These are phyloP conservation scores for Rachicladosporium sp. DNA, from an alignment of 2,329 filamentous ascomycete species.

Conservation along the genomic window DNA sequence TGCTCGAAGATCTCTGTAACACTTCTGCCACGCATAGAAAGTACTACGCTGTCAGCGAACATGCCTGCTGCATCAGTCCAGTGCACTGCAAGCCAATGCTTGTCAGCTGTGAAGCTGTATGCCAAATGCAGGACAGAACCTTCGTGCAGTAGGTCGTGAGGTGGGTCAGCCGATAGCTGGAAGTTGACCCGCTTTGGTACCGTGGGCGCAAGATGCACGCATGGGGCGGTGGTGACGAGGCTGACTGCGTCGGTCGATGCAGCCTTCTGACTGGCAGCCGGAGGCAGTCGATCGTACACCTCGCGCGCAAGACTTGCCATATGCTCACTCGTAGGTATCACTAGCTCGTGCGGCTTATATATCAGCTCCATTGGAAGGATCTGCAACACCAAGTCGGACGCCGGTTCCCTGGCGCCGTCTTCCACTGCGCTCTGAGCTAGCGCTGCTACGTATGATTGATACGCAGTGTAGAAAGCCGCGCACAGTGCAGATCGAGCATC, in stretches of 20 bases:
- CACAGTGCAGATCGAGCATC: background rate
- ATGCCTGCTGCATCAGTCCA: slow-evolving; percentile 71
- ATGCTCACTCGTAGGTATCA: slow-evolving; percentile 49
- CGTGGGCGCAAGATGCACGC: slow-evolving; percentile 59
- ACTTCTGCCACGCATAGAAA: slow-evolving; percentile 52
- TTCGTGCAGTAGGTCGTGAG: slow-evolving; percentile 61
- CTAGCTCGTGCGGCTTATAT: slow-evolving; percentile 49
- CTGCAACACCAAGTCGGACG: slow-evolving; percentile 58
- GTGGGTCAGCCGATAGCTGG: slow-evolving; percentile 54
- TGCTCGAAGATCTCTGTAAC: slow-evolving; percentile 58
- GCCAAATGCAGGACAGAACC: slow-evolving; percentile 71
- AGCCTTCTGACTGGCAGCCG: slow-evolving; percentile 21
- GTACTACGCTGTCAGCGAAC: slow-evolving; percentile 60
- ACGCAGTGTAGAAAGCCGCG: slow-evolving; percentile 3
- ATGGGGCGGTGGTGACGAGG: slow-evolving; percentile 44
- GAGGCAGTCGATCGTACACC: slow-evolving; percentile 62
- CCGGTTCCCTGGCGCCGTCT: too few species aligned
- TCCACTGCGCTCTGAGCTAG: too few species aligned
- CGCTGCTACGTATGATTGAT: background rate
- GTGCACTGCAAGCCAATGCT: slow-evolving; percentile 64
- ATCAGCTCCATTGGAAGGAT: slow-evolving; percentile 59
- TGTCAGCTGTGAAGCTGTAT: slow-evolving; percentile 63
- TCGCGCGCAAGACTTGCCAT: slow-evolving; percentile 57
- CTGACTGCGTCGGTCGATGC: slow-evolving; percentile 3
- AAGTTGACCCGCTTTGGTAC: slow-evolving; percentile 64